phyloP scores from a whole-genome alignment of 345 rosid species.

The Bruguiera parviflora region DNA sequence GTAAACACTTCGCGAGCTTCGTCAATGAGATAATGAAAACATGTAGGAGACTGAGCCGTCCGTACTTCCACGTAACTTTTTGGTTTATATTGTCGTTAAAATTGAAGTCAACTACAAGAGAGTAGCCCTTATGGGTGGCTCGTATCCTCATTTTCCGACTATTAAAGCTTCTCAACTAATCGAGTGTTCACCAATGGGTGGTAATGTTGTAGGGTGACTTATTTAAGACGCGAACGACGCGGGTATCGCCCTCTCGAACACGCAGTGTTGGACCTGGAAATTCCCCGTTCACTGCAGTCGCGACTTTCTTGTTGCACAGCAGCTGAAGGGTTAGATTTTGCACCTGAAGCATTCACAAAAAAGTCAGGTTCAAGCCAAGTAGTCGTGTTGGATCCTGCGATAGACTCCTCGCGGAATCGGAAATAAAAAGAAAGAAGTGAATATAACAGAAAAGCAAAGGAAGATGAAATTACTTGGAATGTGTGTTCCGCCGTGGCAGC shows the following conservation, averaged over 20 bases:
- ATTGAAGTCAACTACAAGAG: too few relatives aligned
- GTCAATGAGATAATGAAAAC: too few relatives aligned
- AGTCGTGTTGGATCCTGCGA: neutral
- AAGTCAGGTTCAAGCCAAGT: neutral
- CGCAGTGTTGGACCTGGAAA: slow-evolving; percentile 69
- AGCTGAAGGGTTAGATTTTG: slow-evolving; percentile 48
- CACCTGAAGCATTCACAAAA: slow-evolving; percentile 45
- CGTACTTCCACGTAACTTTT: too few relatives aligned
- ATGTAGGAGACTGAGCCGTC: too few relatives aligned
- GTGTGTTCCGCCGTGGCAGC: slow-evolving; percentile 68
- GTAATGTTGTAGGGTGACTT: slow-evolving; percentile 77
- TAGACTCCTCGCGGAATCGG: neutral
- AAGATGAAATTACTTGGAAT: slow-evolving; percentile 45
- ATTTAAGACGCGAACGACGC: slow-evolving; percentile 63
- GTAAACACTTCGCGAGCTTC: too few relatives aligned
- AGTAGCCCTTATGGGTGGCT: too few relatives aligned
- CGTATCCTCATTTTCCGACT: too few relatives aligned
- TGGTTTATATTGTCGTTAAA: too few relatives aligned
- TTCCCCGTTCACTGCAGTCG: too few relatives aligned
- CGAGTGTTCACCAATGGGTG: too few relatives aligned
- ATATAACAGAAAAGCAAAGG: neutral
- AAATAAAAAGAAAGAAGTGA: neutral
- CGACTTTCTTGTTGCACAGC: slow-evolving; percentile 54
- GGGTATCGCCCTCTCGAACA: slow-evolving; percentile 69
- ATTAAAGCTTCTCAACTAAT: too few relatives aligned